phyloP scores from a whole-genome alignment of 2,329 filamentous ascomycete genomes.

The Simplicillium sp. region DNA sequence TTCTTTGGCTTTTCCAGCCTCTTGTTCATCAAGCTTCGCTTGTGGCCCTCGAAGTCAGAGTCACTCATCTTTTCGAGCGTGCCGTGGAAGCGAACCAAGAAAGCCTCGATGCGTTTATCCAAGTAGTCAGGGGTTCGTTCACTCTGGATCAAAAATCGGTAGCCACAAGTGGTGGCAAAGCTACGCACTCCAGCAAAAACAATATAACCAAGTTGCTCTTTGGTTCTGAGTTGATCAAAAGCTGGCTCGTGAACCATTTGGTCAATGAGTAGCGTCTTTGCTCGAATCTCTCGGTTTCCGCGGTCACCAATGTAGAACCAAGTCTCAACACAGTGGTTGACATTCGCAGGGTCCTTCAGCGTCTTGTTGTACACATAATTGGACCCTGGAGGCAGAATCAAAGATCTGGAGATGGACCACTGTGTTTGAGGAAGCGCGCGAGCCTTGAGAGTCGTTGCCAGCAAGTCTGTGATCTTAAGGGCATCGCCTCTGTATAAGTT shows the following conservation, averaged over 20 bases:
- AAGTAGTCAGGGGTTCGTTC: constrained; percentile 78
- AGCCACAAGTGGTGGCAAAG: constrained; percentile 70
- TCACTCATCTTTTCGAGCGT: constrained; percentile 68
- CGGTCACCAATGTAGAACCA: constrained; percentile 62
- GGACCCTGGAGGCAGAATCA: constrained; percentile 68
- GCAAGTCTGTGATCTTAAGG: constrained; percentile 70
- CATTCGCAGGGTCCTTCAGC: constrained; percentile 77
- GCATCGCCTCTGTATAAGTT: constrained; percentile 94
- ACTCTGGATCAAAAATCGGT: constrained; percentile 87
- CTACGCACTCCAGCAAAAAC: constrained; percentile 74
- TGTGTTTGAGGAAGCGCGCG: constrained; percentile 65
- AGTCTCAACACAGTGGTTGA: constrained; percentile 80
- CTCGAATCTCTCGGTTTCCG: constrained; percentile 58
- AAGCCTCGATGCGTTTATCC: constrained; percentile 78
- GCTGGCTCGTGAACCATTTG: constrained; percentile 90
- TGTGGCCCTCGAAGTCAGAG: constrained; percentile 80
- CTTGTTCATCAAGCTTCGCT: constrained; percentile 79
- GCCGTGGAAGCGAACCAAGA: constrained; percentile 59
- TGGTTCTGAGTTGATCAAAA: constrained; percentile 90
- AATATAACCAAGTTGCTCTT: constrained; percentile 95
- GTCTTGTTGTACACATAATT: constrained; percentile 78
- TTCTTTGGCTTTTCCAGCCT: constrained; percentile 89
- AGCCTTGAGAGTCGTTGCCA: constrained; percentile 70
- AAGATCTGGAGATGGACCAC: constrained; percentile 67
- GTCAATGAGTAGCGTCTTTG: constrained; percentile 71